Base-by-base conservation (phyloP, 495 filamentous ascomycete genomes). In the Penicillium odoratum region DNA sequence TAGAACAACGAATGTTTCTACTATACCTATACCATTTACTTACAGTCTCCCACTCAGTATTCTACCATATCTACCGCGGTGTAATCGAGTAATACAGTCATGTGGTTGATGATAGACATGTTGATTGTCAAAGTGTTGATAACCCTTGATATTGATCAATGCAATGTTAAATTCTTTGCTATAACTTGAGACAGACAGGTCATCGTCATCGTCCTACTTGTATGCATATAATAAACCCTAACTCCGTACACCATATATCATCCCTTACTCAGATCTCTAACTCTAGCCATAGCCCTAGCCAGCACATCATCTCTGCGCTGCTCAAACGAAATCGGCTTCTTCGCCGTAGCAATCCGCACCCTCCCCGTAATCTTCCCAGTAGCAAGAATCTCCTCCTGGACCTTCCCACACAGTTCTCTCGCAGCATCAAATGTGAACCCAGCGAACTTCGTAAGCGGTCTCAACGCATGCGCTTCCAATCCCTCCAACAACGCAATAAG, bases 401-500 rank as follows among this genome's bases (percentile, higher is more conserved):
- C 78, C 64, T 76, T 71, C 16, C 78, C 75, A 69, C 84, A 87
- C 16, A 84, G 73, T 15, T 79, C 69, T 30, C 75, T 76, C 50
- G 86, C 83, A 30, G 81, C 75, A 0, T 81, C 76, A 9, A 75
- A 60, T 13, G 77, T 76, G 84, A 84, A 89, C 5, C 78, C 78
- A 47, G 82, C 75, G 25, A 79, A 71, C 48, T 74, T 76, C 1
- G 88, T 91, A 29, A 93, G 63, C 21, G 80, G 74, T 18, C 89
- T 77, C 58, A 92, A 58, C 34, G 77, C 78, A 16, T 72, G 61
- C 1, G 88, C 79, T 66, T 92, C 89, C 45, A 91, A 64, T 2
- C 84, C 84, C 62, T 88, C 86, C 34, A 92, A 68, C 50, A 83
- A 65, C 0, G 79, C 71, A 28, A 91, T 81, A 15, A 92, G 74